Base-by-base conservation (phyloP, 2,329 filamentous ascomycete species). In the Colletotrichum spinosum region DNA sequence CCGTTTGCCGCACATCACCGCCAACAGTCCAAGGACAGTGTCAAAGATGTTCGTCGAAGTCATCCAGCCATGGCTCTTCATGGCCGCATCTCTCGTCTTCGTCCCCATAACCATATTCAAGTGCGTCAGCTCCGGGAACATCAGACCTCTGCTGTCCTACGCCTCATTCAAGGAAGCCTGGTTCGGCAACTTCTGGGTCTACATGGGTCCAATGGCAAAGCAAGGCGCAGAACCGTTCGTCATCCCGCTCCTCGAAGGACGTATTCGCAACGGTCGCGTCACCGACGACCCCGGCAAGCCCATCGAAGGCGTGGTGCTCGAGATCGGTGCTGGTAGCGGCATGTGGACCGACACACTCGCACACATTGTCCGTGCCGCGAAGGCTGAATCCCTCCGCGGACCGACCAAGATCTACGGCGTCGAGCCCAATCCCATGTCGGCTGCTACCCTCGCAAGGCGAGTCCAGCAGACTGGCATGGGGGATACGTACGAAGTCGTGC, bases 241-340 rank as follows among this genome's bases (percentile, higher is more conserved):
- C 1, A 67, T 81, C 10, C 83, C 85, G 0, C 74, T 87, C 1
- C 75, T 86, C 1, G 77, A 81, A 41, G 81, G 81, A 5, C 74
- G 76, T 38, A 71, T 76, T 2, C 52, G 57, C 5, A 55, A 57
- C 6, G 81, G 81, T 4, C 49, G 42, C 9, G 60, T 75, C 25
- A 55, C 76, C 2, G 67, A 70, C 1, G 50, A 35, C 6, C 13
- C 50, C 15, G 44, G 57, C 41, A 71, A 76, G 60, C 80, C 80
- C 3, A 76, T 87, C 6, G 71, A 72, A 0, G 87, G 88, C 2
- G 77, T 83, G 2, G 83, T 89, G 4, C 74, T 90, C 46, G 89
- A 91, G 75, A 81, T 91, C 53, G 89, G 89, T 2, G 84, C 89
- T 1, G 89, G 87, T 2, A 81, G 76, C 3, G 88, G 88, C 3